A percentile compares a stretch with the other conserved stretches of the same genome.
phyloP scores from a whole-genome alignment of 345 rosid species.

The Gossypium raimondii region DNA sequence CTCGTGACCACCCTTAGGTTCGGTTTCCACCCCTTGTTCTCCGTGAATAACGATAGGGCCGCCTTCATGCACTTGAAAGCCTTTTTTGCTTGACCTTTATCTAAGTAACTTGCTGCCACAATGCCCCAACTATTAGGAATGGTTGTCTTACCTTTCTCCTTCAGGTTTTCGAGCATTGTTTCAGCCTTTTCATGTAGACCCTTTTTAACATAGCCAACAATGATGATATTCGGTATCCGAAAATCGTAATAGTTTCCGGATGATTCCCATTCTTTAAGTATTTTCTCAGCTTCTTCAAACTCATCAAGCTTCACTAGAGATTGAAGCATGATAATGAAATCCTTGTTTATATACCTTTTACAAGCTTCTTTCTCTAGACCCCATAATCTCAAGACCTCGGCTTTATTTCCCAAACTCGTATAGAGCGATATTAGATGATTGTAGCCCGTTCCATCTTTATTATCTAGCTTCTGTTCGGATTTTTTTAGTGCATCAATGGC shows the following conservation, averaged over 20 bases:
- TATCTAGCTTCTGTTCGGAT: conserved; percentile 55
- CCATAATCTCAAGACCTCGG: conserved; percentile 74
- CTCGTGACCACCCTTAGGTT: conserved; percentile 37
- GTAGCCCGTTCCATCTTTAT: conserved; percentile 67
- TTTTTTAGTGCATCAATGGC: conserved; percentile 51
- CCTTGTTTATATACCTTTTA: conserved; percentile 59
- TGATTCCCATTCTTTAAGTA: conserved; percentile 63
- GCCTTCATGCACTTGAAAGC: conserved; percentile 52
- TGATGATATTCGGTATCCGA: conserved; percentile 47
- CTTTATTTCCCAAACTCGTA: conserved; percentile 52
- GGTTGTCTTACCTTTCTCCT: conserved; percentile 43
- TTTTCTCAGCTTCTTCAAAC: conserved; percentile 59
- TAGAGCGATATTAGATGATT: conserved; percentile 71
- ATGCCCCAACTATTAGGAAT: conserved; percentile 59
- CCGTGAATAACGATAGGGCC: conserved; percentile 32
- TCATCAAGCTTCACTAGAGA: conserved; percentile 67
- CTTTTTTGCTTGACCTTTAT: conserved; percentile 38
- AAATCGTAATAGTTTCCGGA: conserved; percentile 57
- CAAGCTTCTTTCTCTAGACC: conserved; percentile 54
- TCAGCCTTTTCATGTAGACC: conserved; percentile 55
- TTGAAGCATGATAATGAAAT: conserved; percentile 54
- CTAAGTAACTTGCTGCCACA: conserved; percentile 53
- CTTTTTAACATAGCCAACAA: conserved; percentile 39
- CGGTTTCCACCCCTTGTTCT: conserved; percentile 59
- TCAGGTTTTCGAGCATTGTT: conserved; percentile 45